phyloP scores from a whole-genome alignment of 176 grass and related monocot genomes.

The Microstegium vimineum region DNA sequence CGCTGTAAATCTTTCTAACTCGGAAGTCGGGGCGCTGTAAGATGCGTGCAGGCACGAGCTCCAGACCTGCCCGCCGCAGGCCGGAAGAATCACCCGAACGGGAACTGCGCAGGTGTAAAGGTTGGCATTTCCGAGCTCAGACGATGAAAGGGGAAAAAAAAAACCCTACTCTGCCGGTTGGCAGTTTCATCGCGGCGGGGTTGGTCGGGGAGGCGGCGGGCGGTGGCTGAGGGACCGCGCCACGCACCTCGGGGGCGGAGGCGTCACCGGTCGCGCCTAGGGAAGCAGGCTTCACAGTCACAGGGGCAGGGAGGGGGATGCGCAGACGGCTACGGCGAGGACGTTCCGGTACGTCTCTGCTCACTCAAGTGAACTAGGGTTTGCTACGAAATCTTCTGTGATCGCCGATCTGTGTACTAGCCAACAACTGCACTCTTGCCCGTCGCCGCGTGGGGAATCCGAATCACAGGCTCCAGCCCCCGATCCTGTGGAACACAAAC shows the following conservation, averaged over 20 bases:
- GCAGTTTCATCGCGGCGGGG: background rate
- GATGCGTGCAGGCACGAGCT: conserved; percentile 22
- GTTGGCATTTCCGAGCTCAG: background rate
- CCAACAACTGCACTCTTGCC: background rate
- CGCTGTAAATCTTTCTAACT: background rate
- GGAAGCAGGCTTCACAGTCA: background rate
- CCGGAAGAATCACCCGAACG: too few relatives aligned
- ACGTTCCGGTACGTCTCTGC: conserved; percentile 3
- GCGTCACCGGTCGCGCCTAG: background rate
- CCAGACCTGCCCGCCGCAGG: too few relatives aligned
- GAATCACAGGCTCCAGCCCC: background rate
- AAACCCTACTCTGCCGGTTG: background rate
- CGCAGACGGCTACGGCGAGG: background rate
- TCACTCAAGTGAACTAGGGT: conserved; percentile 1
- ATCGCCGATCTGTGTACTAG: background rate
- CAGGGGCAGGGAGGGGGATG: background rate
- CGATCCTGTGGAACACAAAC: background rate
- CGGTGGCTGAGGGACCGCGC: background rate
- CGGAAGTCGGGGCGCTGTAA: background rate
- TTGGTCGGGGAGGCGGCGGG: background rate
- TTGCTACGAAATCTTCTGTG: background rate
- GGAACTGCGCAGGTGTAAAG: too few relatives aligned
- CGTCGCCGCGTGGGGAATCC: background rate
- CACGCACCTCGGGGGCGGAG: background rate
- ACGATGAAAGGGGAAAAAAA: background rate